Base-by-base conservation (phyloP, 805 yeast genomes). In the Kazachstania martiniae region DNA sequence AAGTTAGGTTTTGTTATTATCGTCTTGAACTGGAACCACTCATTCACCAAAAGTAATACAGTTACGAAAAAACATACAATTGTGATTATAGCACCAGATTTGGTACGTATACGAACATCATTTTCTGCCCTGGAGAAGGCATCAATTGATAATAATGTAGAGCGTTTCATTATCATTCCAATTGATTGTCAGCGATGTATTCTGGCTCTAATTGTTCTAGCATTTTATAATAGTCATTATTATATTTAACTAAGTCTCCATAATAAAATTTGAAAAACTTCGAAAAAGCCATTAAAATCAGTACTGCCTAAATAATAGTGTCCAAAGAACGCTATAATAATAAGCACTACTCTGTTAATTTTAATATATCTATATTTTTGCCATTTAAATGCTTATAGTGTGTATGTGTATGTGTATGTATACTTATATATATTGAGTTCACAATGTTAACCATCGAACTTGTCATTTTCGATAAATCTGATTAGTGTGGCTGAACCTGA, bases 91-190 rank as follows among this genome's bases (percentile, higher is more conserved):
- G 95, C 98, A 34, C 98, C 98, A 3, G 89, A 68, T 4, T 87
- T 68, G 2, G 98, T 91, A 41, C 80, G 75, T 38, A 91, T 73
- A 31, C 83, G 70, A 8, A 94, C 93, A 54, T 91, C 98, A 49
- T 89, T 96, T 21, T 84, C 86, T 6, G 96, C 83, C 56, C 86
- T 87, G 17, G 94, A 73, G 54, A 89, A 87, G 12, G 91, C 94
- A 57, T 87, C 97, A 38, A 82, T 62, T 27, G 77, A 72, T 30
- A 82, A 37, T 22, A 64, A 46, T n/a, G 53, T 46, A 10, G 50
- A 53, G 37, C 38, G 49, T 41, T 45, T 50, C 35, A 48, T 12
- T 21, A 39, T 4, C 35, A 34, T 33, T 5, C n/a, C n/a, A n/a
- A n/a, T n/a, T n/a, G n/a, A n/a, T n/a, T n/a, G n/a, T n/a, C n/a